Percentiles rank a stretch among this genome's conserved stretches.
Conservation (phyloP, 192 early-diverging fungal genomes). For the Linderina pennispora region DNA sequence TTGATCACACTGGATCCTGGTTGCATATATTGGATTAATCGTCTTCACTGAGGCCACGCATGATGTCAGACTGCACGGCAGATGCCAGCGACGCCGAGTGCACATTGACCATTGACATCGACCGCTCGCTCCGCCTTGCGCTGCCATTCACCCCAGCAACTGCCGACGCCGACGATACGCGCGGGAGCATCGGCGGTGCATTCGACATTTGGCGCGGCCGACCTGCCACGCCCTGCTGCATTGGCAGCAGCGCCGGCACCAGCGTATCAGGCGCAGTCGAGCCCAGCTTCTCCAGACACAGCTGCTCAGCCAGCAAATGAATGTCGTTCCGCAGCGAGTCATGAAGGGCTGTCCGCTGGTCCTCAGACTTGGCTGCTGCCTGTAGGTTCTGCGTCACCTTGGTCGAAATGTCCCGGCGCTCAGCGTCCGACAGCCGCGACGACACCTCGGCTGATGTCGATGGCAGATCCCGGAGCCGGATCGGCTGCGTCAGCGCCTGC, state of each 20-base stretch:
- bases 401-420: neutral
- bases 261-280: neutral
- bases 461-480: conserved; percentile 24
- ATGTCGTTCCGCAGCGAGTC: neutral
- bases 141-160: neutral
- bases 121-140: neutral
- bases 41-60: neutral
- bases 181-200: too few species aligned
- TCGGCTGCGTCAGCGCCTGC: conserved; percentile 18
- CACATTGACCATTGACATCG: neutral
- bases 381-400: too few species aligned
- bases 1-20: too few species aligned
- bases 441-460: too few species aligned
- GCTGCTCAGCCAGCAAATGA: neutral
- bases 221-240: neutral
- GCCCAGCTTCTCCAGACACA: neutral
- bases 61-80: neutral
- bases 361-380: too few species aligned
- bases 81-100: neutral
- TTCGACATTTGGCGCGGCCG: neutral
- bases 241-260: neutral
- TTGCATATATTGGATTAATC: too few species aligned
- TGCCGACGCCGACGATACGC: neutral
- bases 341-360: neutral
- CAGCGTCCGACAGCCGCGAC: neutral